Conservation (phyloP, 2,329 filamentous ascomycete species). For the Davidsoniella neocaledoniae region DNA sequence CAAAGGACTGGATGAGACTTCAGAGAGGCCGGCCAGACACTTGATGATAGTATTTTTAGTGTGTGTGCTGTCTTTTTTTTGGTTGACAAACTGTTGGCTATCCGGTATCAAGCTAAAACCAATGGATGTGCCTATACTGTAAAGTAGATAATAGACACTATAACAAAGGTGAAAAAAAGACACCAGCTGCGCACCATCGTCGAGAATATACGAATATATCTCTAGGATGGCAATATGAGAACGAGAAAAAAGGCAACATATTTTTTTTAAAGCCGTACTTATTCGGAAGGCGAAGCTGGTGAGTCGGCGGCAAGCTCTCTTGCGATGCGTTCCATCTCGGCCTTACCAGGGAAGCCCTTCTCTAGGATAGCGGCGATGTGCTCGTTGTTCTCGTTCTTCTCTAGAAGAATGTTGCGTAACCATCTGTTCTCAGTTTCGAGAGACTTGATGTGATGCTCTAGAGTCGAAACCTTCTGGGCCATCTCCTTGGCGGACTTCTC, state of each 20-base stretch:
- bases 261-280: too few species aligned
- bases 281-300: background rate
- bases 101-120: too few species aligned
- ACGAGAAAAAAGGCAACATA: too few species aligned
- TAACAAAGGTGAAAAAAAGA: too few species aligned
- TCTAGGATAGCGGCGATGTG: constrained; percentile 30
- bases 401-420: constrained; percentile 64
- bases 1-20: background rate
- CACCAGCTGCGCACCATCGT: too few species aligned
- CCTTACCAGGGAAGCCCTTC: constrained; percentile 28
- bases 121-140: too few species aligned
- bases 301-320: constrained; percentile 1
- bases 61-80: background rate
- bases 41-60: background rate
- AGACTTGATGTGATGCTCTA: constrained; percentile 58
- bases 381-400: constrained; percentile 55
- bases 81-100: too few species aligned
- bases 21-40: background rate
- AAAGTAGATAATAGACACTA: too few species aligned
- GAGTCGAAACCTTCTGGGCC: constrained; percentile 55
- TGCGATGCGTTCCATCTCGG: constrained; percentile 5
- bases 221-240: too few species aligned
- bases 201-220: too few species aligned
- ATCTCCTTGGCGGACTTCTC: constrained; percentile 72
- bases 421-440: constrained; percentile 74